Evolutionary conservation across 768 basidiomycete species (phyloP), one percentile per base, ranked within the genome.

Genomic region (Rhizopogon rudus): DNA sequence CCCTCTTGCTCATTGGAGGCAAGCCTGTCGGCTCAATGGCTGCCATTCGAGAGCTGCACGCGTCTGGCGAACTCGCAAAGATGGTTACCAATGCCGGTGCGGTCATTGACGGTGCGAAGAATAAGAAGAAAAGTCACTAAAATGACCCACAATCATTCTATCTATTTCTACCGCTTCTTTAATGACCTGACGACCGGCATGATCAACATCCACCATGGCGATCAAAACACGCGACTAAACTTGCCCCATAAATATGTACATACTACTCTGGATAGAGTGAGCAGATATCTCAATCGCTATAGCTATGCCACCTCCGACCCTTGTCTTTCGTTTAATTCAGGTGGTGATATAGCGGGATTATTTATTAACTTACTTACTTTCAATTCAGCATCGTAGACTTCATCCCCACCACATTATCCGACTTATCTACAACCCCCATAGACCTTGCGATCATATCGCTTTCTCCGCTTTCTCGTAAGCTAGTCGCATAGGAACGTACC

Each of bases 1-100:
- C 91, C 14, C 66, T 91, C 31, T 77, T 92, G 5, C 73, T 93
- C 51, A 67, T 93, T 44, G 85, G 83, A 16, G 91, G 91, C 37
- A 73, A 75, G 45, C 67, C 78, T 14, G 70, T 87, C 14, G 82
- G 82, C 14, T 65, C 76, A 0, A 69, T 85, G 40, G 69, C 75
- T 14, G 75, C 81, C 17, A 78, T 91, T 58, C 76, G 77, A 40
- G 75, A 63, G 45, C 69, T 87, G 39, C 63, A 77, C 40, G 68
- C 75, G 48, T 73, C 65, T 39, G 85, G 83, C 41, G 75, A 82
- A 54, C 74, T 91, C 39, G 67, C 75, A 54, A 71, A 68, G 40
- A 71, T 80, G 57, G 70, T 86, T 42, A 65, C 70, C 10, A 68
- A 72, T n/a, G 80, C 86, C 0, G 88, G 88, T 51, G 84, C 80